phyloP scores from a whole-genome alignment of 257 asterid genomes.

The Cynanchum wilfordii region DNA sequence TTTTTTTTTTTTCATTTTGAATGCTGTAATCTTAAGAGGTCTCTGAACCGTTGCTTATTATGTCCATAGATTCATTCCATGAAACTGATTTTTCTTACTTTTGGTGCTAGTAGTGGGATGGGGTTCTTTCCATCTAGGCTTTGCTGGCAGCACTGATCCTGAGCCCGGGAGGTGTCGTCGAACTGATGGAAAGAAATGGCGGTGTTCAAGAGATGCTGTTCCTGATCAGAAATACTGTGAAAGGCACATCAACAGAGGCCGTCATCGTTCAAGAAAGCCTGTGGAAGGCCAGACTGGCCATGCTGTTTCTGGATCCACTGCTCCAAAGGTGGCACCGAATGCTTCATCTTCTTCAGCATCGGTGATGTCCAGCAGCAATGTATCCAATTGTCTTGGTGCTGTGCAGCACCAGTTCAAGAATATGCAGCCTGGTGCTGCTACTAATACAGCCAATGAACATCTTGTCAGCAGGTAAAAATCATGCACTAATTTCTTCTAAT shows the following conservation, averaged over 20 bases:
- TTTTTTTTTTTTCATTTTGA: background rate
- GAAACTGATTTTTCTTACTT: background rate
- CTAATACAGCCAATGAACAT: slow-evolving; percentile 32
- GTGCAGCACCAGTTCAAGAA: slow-evolving; percentile 42
- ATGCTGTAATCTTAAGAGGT: slow-evolving; percentile 1
- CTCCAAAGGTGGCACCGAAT: slow-evolving; percentile 47
- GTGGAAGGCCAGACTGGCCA: slow-evolving; percentile 98
- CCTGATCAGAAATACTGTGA: slow-evolving; percentile 97
- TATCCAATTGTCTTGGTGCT: slow-evolving; percentile 43
- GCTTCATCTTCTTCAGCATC: slow-evolving; percentile 51
- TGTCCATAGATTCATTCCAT: background rate
- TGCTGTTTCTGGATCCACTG: slow-evolving; percentile 59
- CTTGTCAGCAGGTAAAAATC: slow-evolving; percentile 38
- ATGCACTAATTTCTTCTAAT: background rate
- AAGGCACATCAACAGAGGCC: slow-evolving; percentile 97
- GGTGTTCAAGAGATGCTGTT: slow-evolving; percentile 97
- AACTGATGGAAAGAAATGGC: slow-evolving; percentile 99
- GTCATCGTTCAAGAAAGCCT: slow-evolving; percentile 99
- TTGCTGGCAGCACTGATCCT: slow-evolving; percentile 72
- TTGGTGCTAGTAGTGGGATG: slow-evolving; percentile 54
- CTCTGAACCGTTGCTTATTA: background rate
- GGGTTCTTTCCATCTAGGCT: slow-evolving; percentile 86
- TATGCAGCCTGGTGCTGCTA: slow-evolving; percentile 33
- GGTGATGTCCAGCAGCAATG: slow-evolving; percentile 42
- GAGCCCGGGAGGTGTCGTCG: slow-evolving; percentile 99